Base-by-base conservation (phyloP, 163 green algal genomes). In the Chlorella variabilis region DNA sequence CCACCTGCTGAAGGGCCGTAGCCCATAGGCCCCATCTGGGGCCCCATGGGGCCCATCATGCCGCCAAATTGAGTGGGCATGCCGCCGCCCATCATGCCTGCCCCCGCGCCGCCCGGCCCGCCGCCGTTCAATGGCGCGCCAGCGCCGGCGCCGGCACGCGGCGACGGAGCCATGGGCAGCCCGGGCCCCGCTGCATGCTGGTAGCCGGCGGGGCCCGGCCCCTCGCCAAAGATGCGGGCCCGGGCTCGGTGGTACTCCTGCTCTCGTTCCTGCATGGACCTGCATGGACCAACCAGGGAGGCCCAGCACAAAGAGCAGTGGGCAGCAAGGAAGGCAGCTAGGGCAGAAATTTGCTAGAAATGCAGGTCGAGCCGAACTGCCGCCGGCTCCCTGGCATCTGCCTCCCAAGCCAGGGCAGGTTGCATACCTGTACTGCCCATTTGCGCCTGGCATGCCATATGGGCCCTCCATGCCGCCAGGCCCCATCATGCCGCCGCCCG, bases 231-330 rank as follows among this genome's bases (percentile, higher is more conserved):
- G 38, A 91, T 91, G 41, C 87, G 78, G 2, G 85, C 87, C 20
- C 87, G 71, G 0, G 79, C 83, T 0, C 70, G 74, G 62, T 84
- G 68, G 71, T 91, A 91, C 42, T 87, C 82, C 27, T 80, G 56
- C 75, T 91, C 85, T n/a, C 82, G 39, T 56, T 91, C 85, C 58
- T 90, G 80, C 0, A 86, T 67, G 18, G 84, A 87, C 42, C 83
- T 88, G 71, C 74, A 34, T n/a, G n/a, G n/a, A n/a, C 23, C 21
- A 34, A 2, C 8, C 33, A n/a, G 27, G 54, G n/a, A n/a, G n/a
- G n/a, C n/a, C n/a, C n/a, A n/a, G n/a, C n/a, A n/a, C n/a, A n/a
- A n/a, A n/a, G n/a, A n/a, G n/a, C 23, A 38, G 41, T 27, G 42
- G 33, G 41, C 1, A 36, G 49, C 29, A 42, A 13, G 4, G 25